Conservation (phyloP, 352 stramenopile species). For the Phytophthora agathidicida region DNA sequence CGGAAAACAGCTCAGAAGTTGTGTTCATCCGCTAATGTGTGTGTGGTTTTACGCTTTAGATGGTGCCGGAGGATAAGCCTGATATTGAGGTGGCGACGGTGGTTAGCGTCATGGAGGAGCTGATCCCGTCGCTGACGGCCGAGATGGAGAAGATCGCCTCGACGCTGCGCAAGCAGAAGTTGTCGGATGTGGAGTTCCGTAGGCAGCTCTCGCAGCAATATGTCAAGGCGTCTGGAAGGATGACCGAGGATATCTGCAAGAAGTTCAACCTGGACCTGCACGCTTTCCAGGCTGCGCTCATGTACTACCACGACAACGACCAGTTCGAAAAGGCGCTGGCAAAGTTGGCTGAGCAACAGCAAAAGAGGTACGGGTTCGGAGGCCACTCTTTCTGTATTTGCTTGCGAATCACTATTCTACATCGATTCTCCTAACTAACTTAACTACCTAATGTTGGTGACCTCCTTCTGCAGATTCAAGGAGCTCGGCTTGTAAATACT, state of each 20-base stretch:
- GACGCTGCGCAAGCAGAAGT: slow-evolving; percentile 39
- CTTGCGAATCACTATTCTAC: slow-evolving; percentile 24
- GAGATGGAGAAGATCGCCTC: slow-evolving; percentile 77
- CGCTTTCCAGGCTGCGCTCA: slow-evolving; percentile 74
- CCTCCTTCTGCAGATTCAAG: slow-evolving; percentile 47
- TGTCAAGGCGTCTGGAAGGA: slow-evolving; percentile 63
- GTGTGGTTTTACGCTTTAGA: slow-evolving; percentile 25
- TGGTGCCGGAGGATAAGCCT: slow-evolving; percentile 65
- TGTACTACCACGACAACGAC: slow-evolving; percentile 82
- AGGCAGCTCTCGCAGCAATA: slow-evolving; percentile 69
- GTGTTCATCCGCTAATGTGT: background rate
- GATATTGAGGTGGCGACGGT: slow-evolving; percentile 63
- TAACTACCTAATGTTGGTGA: slow-evolving; percentile 15
- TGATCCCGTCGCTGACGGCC: slow-evolving; percentile 70
- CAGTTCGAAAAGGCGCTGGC: slow-evolving; percentile 69
- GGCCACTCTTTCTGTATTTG: slow-evolving; percentile 25
- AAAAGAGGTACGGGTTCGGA: slow-evolving; percentile 53
- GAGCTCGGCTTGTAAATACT: slow-evolving; percentile 52
- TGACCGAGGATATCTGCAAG: slow-evolving; percentile 60
- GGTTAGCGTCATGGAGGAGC: slow-evolving; percentile 69
- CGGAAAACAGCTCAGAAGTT: background rate
- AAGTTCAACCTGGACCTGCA: slow-evolving; percentile 63
- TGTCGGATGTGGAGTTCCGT: slow-evolving; percentile 49
- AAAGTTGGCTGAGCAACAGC: slow-evolving; percentile 66
- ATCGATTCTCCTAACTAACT: slow-evolving; percentile 20